A percentile compares a stretch with the other conserved stretches of the same genome.
Conservation (phyloP, 2,329 filamentous ascomycete species). For the Hypomyces perniciosus region DNA sequence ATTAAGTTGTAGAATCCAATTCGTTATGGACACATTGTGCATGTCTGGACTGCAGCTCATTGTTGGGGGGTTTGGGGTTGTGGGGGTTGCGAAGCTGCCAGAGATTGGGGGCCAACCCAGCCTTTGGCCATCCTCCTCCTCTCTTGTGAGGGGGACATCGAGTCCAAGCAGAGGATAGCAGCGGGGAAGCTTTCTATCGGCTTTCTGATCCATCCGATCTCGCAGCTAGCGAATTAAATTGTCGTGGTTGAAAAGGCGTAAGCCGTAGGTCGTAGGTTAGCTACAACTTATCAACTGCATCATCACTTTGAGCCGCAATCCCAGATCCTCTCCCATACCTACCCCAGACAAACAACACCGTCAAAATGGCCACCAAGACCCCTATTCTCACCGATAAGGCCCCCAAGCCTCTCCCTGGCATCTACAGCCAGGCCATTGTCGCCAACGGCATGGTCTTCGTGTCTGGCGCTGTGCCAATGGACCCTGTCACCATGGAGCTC, state of each 20-base stretch:
- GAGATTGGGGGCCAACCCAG: too few species aligned
- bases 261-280: background rate
- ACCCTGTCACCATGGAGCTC: constrained; percentile 50
- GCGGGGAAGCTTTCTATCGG: background rate
- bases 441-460: constrained; percentile 64
- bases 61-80: too few species aligned
- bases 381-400: constrained; percentile 35
- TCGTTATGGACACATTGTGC: too few species aligned
- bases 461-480: constrained; percentile 65
- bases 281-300: background rate
- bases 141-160: background rate
- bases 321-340: background rate
- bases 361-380: constrained; percentile 29
- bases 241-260: background rate
- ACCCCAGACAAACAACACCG: background rate
- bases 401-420: constrained; percentile 33
- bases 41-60: too few species aligned
- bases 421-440: constrained; percentile 53
- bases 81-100: too few species aligned
- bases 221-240: too few species aligned
- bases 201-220: background rate
- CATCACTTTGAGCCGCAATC: background rate
- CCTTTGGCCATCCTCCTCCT: background rate
- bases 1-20: too few species aligned
- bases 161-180: background rate